A percentile compares a stretch with the other conserved stretches of the same genome.
Conservation (phyloP, 78 protist species). For the Monosiga brevicollis region DNA sequence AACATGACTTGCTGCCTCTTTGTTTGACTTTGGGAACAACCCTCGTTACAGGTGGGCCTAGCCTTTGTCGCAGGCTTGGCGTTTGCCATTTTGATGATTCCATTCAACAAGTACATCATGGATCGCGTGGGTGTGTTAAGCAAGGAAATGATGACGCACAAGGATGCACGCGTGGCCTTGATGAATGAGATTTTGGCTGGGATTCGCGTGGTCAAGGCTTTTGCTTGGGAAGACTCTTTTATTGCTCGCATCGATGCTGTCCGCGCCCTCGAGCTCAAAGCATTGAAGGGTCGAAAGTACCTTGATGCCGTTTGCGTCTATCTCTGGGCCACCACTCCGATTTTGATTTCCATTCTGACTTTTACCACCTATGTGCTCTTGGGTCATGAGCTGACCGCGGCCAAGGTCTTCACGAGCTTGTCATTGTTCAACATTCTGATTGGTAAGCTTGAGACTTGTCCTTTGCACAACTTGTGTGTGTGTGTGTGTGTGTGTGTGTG, state of each 20-base stretch:
- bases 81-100: conserved; percentile 8
- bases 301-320: conserved; percentile 36
- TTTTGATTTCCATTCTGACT: conserved; percentile 14
- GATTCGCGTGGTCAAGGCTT: conserved; percentile 5
- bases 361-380: conserved; percentile 1
- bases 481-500: too few species aligned
- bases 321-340: conserved; percentile 39
- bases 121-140: background rate
- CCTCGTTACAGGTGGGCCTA: background rate
- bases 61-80: conserved; percentile 22
- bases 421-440: conserved; percentile 22
- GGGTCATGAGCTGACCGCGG: background rate
- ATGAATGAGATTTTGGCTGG: background rate
- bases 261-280: background rate
- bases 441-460: too few species aligned
- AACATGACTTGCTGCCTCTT: too few species aligned
- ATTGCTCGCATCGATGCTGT: background rate
- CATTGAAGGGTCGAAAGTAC: conserved; percentile 9
- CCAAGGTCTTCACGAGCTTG: conserved; percentile 17
- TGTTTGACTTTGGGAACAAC: too few species aligned
- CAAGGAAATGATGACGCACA: background rate
- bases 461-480: too few species aligned
- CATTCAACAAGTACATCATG: conserved; percentile 8
- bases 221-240: background rate
- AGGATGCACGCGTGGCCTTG: conserved; percentile 18